Base-by-base conservation (phyloP, 106 monocot genomes). In the Ottelia alismoides region DNA sequence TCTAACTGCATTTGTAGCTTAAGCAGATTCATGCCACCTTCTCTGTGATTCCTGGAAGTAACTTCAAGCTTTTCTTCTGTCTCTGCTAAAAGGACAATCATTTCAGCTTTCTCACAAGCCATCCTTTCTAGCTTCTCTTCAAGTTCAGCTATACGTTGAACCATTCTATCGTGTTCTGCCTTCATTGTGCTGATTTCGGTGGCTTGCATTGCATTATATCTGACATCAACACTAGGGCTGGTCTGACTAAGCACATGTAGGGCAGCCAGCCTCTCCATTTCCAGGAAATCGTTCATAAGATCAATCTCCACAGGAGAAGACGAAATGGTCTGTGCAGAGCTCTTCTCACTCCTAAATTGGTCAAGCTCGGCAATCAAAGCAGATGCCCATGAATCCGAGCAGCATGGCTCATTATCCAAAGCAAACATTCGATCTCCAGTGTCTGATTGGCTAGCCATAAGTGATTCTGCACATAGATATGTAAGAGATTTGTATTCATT, bases 281-380 rank as follows among this genome's bases (percentile, higher is more conserved):
- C 86, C 28, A 92, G 69, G 72, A 92, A 92, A 68, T 92, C 92
- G 82, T 92, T 76, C 92, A 92, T 86, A 12, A 92, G 70, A 17
- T 76, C 79, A 61, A 86, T 66, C 45, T 82, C 86, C 1, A 67
- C 43, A 68, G 65, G 67, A 28, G 64, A 62, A 31, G 30, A 58
- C 5, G 48, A 45, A 16, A 61, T 23, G 45, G 61, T 62, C 56
- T 55, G 72, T 17, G 51, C 45, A 47, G 40, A 24, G 11, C 26
- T 28, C 51, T 71, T 76, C 24, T 60, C 75, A 25, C 59, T 61
- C 58, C 83, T 88, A 64, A 92, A 79, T 49, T 86, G 86, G 65
- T 86, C 85, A 7, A 85, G 70, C 58, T 92, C 85, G 21, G 78
- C 43, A 27, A 85, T 85, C 30, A 85, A 60, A 67, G 78, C 81